These are phyloP conservation scores for Metschnikowia baotianmanensis DNA, from an alignment of 805 yeast genomes.

Conservation along the genomic window DNA sequence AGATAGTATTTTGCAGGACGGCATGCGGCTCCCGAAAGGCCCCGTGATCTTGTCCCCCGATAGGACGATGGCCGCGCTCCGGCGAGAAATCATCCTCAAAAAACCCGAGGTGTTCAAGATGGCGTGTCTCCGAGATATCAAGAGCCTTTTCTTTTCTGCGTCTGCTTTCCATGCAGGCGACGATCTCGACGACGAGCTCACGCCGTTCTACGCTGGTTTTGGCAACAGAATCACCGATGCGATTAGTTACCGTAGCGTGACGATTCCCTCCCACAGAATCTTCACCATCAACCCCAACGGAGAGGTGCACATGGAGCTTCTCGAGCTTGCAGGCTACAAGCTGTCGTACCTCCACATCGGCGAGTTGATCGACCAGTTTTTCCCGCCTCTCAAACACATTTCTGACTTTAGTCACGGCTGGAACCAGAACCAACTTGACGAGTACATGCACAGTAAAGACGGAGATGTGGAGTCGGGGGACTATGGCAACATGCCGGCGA, in stretches of 20 bases:
- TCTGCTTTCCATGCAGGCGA: constrained; percentile 7
- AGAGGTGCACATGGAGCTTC: constrained; percentile 94
- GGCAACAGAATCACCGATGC: constrained; percentile 98
- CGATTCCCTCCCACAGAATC: constrained; percentile 89
- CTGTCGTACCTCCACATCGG: constrained; percentile 86
- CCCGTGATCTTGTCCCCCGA: constrained; percentile 96
- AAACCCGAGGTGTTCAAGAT: constrained; percentile 98
- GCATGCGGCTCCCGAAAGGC: constrained; percentile 71
- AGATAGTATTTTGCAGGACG: constrained; percentile 69
- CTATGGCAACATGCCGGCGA: constrained; percentile 1
- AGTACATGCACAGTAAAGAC: constrained; percentile 28
- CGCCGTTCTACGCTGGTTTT: constrained; percentile 96
- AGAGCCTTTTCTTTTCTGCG: constrained; percentile 54
- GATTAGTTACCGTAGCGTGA: constrained; percentile 86
- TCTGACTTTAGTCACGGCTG: constrained; percentile 31
- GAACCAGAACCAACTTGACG: constrained; percentile 36
- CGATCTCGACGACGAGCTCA: constrained; percentile 44
- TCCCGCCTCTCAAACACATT: constrained; percentile 66
- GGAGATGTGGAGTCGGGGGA: too few species aligned
- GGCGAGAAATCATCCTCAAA: constrained; percentile 86
- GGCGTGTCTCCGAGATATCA: constrained; percentile 90
- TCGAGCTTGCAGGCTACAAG: constrained; percentile 90
- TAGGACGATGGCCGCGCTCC: constrained; percentile 91
- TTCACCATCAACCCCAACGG: constrained; percentile 96
- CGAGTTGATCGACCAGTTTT: constrained; percentile 94